Conservation (phyloP, 192 early-diverging fungal species). For the Jimgerdemannia flammicorona region DNA sequence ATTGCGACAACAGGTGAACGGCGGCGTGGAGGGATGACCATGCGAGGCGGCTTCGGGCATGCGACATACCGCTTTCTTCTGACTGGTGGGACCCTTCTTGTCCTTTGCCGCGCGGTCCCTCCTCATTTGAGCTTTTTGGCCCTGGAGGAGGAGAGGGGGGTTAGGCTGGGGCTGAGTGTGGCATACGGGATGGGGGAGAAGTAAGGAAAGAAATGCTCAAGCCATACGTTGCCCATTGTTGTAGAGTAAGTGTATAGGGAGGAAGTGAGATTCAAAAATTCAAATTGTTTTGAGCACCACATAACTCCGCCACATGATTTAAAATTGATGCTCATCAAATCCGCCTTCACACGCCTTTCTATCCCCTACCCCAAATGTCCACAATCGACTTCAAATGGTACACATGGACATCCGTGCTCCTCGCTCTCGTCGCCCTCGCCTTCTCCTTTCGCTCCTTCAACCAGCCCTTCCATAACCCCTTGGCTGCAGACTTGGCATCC, state of each 20-base stretch:
- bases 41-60: too few relatives aligned
- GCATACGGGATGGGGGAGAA: neutral
- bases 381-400: neutral
- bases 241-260: too few relatives aligned
- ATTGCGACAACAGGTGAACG: neutral
- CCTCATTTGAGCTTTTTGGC: slow-evolving; percentile 62
- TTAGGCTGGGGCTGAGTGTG: slow-evolving; percentile 32
- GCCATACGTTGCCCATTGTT: too few relatives aligned
- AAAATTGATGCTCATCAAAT: neutral
- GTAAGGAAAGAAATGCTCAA: neutral
- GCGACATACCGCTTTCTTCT: slow-evolving; percentile 56
- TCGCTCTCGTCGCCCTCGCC: slow-evolving; percentile 2
- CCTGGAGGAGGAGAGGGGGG: slow-evolving; percentile 51
- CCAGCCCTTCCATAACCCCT: slow-evolving; percentile 10
- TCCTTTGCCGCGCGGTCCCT: slow-evolving; percentile 66
- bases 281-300: too few relatives aligned
- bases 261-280: too few relatives aligned
- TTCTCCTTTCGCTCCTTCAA: slow-evolving; percentile 9
- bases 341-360: neutral
- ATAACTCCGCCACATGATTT: neutral
- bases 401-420: neutral
- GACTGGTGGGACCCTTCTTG: slow-evolving; percentile 42
- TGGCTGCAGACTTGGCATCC: slow-evolving; percentile 10
- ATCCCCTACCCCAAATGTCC: neutral
- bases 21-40: too few relatives aligned